Evolutionary conservation across 352 stramenopile genomes (phyloP).

Genomic region (Phytophthora sansomeana): DNA sequence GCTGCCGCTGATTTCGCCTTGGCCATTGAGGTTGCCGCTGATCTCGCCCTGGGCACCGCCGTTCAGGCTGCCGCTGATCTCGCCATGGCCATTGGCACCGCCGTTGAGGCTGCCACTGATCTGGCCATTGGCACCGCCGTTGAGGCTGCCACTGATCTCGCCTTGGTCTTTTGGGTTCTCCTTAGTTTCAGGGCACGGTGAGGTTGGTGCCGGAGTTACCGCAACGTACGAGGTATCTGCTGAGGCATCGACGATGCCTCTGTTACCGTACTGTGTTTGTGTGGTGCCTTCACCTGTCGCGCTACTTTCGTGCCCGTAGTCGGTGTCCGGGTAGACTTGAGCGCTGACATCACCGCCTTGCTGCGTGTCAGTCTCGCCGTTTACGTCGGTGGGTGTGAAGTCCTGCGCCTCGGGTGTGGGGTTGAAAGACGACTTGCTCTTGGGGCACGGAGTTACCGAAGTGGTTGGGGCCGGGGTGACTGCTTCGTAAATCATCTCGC

Average conservation of each 20-base stretch:
- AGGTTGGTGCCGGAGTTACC: background rate
- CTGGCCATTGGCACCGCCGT: background rate
- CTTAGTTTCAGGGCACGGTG: background rate
- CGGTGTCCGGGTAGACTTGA: background rate
- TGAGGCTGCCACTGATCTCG: background rate
- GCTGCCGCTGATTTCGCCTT: too few species aligned
- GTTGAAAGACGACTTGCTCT: background rate
- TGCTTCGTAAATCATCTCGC: conserved; percentile 29
- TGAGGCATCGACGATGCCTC: background rate
- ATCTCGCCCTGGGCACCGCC: conserved; percentile 1
- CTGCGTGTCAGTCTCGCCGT: conserved; percentile 2
- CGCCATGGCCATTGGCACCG: background rate
- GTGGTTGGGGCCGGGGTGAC: conserved; percentile 6
- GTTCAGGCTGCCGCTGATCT: background rate
- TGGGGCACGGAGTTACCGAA: conserved; percentile 2
- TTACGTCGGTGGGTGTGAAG: conserved; percentile 1
- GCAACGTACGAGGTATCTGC: background rate
- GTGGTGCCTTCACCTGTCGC: background rate
- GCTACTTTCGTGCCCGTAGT: background rate
- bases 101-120: background rate
- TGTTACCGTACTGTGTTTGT: background rate
- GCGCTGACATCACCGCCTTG: background rate
- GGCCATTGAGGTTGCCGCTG: too few species aligned
- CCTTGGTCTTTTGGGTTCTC: background rate
- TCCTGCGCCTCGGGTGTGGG: background rate